Evolutionary conservation across 352 stramenopile genomes (phyloP), one percentile per base, ranked within the genome.

Genomic region (Pythium insidiosum): DNA sequence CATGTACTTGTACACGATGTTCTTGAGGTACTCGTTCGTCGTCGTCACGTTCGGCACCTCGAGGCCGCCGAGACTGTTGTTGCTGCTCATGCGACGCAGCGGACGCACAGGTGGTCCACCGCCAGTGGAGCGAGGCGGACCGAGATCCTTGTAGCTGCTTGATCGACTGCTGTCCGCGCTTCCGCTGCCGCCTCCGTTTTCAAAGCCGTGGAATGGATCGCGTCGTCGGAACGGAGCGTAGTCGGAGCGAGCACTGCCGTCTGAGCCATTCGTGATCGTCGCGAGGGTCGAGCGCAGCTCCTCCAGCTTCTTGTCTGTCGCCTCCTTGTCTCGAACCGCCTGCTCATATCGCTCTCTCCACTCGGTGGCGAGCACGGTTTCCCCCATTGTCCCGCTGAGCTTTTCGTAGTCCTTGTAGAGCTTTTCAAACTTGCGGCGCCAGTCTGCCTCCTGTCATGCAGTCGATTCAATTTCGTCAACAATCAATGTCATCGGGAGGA

Each of bases 1-100:
- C 81, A 94, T 91, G 72, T 94, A 94, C 64, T 91, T 90, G 68
- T 86, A 87, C 59, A 94, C 76, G 48, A 94, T 94, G 55, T 94
- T 94, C 62, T 91, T 91, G 53, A 94, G 52, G 61, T 94, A 94
- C 61, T 94, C 81, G 60, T 89, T 91, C 39, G 73, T 91, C 22
- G 78, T 87, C 46, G 68, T 88, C 23, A 78, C 63, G 28, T 86
- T 72, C 7, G 78, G 79, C n/a, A 76, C 76, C 30, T 93, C 80
- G 41, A 93, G 84, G 6, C 77, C 80, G 11, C 71, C 82, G 19
- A 93, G 45, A 28, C 74, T 89, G 61, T 67, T 88, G 56, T 72
- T 84, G 35, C 66, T 82, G 50, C 80, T 92, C 74, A 87, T 82
- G 37, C 80, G 74, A 37, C 80, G 70, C 47, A 80, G 35, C 5